Evolutionary conservation across 805 yeast species (phyloP).

Genomic region (Wickerhamomyces sydowiorum): DNA sequence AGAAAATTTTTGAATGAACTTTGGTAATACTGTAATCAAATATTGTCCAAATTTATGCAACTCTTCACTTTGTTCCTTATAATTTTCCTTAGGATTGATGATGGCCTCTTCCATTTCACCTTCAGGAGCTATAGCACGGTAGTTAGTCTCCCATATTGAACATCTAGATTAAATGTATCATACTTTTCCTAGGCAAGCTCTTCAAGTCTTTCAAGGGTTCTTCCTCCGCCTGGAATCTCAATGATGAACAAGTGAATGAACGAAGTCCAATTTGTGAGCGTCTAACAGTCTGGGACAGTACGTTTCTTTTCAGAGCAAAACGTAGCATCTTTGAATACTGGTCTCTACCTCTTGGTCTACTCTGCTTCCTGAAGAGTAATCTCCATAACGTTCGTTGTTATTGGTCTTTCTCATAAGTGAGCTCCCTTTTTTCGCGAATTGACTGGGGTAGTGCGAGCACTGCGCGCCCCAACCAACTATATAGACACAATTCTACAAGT

Average conservation of each 20-base stretch:
- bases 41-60: constrained; percentile 79
- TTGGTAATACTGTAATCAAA: constrained; percentile 72
- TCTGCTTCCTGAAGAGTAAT: too few species aligned
- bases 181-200: background rate
- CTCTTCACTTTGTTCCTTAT: constrained; percentile 59
- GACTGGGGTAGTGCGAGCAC: too few species aligned
- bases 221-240: background rate
- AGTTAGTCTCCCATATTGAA: too few species aligned
- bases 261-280: background rate
- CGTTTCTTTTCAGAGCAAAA: background rate
- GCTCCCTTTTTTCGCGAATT: background rate
- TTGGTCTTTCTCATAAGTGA: background rate
- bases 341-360: too few species aligned
- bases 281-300: background rate
- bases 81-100: constrained; percentile 74
- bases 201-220: background rate
- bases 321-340: background rate
- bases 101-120: constrained; percentile 24
- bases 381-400: background rate
- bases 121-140: background rate
- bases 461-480: too few species aligned
- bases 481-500: too few species aligned
- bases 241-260: background rate
- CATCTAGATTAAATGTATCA: too few species aligned
- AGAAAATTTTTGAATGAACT: constrained; percentile 73